Conservation (phyloP, 805 yeast genomes). For the Candida krabiensis region DNA sequence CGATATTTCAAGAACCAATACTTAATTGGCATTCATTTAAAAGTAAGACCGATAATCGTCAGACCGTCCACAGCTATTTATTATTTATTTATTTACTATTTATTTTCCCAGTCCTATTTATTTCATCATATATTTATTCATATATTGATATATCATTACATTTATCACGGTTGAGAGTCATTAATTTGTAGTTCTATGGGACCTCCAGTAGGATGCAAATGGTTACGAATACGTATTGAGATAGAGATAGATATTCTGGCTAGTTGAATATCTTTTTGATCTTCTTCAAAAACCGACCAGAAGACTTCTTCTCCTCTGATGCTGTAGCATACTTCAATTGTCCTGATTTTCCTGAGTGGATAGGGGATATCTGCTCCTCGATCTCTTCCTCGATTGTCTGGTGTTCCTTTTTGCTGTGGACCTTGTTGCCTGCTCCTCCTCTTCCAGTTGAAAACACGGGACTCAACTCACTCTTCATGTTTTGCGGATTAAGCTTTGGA, state of each 20-base stretch:
- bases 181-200: no score
- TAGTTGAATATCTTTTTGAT: conserved; percentile 20
- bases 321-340: background rate
- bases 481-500: conserved; percentile 39
- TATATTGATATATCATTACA: no score
- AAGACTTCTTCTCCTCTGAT: background rate
- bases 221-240: no score
- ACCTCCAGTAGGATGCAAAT: no score
- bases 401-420: conserved; percentile 39
- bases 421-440: conserved; percentile 58
- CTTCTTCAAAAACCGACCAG: conserved; percentile 17
- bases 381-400: conserved; percentile 39
- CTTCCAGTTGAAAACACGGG: conserved; percentile 52
- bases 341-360: conserved; percentile 21
- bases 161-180: no score
- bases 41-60: no score
- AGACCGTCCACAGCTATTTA: background rate
- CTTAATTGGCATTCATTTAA: no score
- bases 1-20: no score
- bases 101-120: no score
- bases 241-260: no score
- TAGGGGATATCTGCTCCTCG: conserved; percentile 41
- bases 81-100: conserved; percentile 1
- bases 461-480: conserved; percentile 39
- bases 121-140: background rate